phyloP scores from a whole-genome alignment of 331 rosid genomes.

The Quercus lobata region DNA sequence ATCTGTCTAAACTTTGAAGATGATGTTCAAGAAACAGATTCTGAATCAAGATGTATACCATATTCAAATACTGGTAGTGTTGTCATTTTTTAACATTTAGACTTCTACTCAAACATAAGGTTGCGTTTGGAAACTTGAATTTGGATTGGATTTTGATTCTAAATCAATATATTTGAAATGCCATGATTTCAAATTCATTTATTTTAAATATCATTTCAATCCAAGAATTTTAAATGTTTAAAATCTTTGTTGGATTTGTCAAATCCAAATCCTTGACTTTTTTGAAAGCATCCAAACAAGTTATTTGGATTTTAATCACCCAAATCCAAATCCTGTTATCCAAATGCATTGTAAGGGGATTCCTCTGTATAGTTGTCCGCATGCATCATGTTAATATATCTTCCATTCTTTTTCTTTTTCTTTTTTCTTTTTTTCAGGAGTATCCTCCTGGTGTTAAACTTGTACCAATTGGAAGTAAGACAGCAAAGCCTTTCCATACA shows the following conservation, averaged over 20 bases:
- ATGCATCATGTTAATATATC: background rate
- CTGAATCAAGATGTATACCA: constrained; percentile 3
- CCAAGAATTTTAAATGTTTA: too few species aligned
- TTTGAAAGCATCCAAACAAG: too few species aligned
- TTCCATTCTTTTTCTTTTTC: constrained; percentile 10
- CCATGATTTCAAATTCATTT: too few species aligned
- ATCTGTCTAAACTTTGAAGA: background rate
- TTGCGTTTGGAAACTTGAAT: too few species aligned
- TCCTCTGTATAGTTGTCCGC: background rate
- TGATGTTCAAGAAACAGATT: constrained; percentile 3
- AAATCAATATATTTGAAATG: too few species aligned
- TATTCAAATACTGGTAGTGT: background rate
- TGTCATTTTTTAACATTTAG: constrained; percentile 3
- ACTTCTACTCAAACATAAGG: constrained; percentile 2
- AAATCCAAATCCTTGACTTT: too few species aligned
- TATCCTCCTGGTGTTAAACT: constrained; percentile 72
- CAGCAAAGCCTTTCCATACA: constrained; percentile 61
- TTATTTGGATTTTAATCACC: too few species aligned
- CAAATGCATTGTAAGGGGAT: background rate
- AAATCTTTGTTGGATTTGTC: too few species aligned
- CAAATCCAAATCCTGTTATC: too few species aligned
- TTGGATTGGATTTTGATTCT: too few species aligned
- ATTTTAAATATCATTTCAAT: too few species aligned
- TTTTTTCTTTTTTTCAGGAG: constrained; percentile 53
- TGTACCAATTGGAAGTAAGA: constrained; percentile 77